These are phyloP conservation scores for Microdochium bolleyi DNA, from an alignment of 2,329 filamentous ascomycete genomes.

Conservation along the genomic window DNA sequence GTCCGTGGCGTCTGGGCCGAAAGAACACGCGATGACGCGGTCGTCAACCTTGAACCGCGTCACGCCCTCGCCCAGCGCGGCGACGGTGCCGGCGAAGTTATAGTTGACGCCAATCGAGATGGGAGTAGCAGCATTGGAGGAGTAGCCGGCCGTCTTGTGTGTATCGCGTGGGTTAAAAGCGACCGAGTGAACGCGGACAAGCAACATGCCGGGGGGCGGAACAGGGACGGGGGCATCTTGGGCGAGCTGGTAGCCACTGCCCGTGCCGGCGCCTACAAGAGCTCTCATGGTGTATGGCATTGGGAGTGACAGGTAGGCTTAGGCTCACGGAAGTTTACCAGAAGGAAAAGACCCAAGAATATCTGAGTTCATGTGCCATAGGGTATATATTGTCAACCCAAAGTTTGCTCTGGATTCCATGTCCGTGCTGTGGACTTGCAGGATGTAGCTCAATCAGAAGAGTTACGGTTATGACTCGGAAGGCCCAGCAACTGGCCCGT, in stretches of 20 bases:
- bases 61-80: neutral
- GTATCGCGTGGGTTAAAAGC: neutral
- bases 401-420: neutral
- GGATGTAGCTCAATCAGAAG: neutral
- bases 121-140: neutral
- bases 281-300: neutral
- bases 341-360: neutral
- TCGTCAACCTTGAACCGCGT: neutral
- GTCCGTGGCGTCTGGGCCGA: neutral
- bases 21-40: neutral
- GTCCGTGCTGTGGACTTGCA: neutral
- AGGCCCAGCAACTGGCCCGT: neutral
- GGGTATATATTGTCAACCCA: neutral
- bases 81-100: neutral
- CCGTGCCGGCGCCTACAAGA: neutral
- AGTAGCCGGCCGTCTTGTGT: neutral
- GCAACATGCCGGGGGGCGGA: neutral
- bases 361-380: neutral
- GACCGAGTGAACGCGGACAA: neutral
- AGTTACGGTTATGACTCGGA: neutral
- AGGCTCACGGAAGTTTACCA: neutral
- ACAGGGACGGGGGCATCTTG: neutral
- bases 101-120: neutral
- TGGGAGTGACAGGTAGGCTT: neutral
- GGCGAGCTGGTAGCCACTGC: neutral